These are phyloP conservation scores for Sporothrix phasma DNA, from an alignment of 2,329 filamentous ascomycete genomes.

Conservation along the genomic window DNA sequence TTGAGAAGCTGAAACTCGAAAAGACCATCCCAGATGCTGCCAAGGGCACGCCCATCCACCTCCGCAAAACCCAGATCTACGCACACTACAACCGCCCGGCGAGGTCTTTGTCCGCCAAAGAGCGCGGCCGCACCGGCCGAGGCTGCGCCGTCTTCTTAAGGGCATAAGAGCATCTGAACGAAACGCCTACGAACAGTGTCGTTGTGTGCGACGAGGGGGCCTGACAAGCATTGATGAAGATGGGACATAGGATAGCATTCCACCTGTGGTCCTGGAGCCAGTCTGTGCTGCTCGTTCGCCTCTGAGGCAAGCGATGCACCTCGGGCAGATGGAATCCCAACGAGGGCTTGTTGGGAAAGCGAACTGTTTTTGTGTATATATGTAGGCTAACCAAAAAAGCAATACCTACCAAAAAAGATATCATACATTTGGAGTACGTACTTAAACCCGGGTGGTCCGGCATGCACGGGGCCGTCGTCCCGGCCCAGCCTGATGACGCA, in stretches of 20 bases:
- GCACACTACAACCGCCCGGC: slow-evolving; percentile 33
- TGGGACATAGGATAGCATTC: neutral
- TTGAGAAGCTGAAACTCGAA: slow-evolving; percentile 82
- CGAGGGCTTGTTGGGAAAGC: neutral
- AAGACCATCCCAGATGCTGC: slow-evolving; percentile 71
- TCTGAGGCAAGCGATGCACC: too few relatives aligned
- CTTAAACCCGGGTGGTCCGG: neutral
- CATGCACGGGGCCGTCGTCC: neutral
- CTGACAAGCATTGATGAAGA: neutral
- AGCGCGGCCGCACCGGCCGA: slow-evolving; percentile 12
- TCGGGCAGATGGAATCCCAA: neutral
- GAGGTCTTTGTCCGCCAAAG: slow-evolving; percentile 26
- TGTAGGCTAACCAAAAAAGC: slow-evolving; percentile 4
- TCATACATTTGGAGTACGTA: neutral
- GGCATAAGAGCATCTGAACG: neutral
- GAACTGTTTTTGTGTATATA: slow-evolving; percentile 14
- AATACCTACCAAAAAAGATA: neutral
- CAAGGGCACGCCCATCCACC: slow-evolving; percentile 61
- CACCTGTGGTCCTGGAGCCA: neutral
- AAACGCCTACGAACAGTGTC: neutral
- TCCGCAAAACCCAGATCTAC: slow-evolving; percentile 55
- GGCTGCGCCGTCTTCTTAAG: slow-evolving; percentile 20
- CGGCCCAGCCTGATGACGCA: neutral
- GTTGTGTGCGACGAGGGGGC: neutral
- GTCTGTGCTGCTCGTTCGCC: too few relatives aligned